These are phyloP conservation scores for Cladophialophora yegresii DNA, from an alignment of 2,329 filamentous ascomycete genomes.

Conservation along the genomic window DNA sequence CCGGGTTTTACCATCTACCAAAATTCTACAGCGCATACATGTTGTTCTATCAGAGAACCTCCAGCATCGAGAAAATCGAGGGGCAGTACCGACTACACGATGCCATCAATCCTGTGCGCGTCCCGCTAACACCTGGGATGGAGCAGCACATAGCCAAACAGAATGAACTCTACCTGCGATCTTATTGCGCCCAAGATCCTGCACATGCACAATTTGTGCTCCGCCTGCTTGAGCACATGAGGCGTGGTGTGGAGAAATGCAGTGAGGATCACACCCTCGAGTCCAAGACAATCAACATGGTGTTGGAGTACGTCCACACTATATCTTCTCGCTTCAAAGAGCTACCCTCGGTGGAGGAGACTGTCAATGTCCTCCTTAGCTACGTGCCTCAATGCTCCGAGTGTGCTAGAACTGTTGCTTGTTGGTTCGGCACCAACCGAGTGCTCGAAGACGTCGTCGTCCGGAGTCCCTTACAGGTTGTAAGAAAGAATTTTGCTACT, in stretches of 20 bases:
- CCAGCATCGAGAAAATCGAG: conserved; percentile 61
- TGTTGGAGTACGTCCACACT: conserved; percentile 69
- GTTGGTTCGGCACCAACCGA: conserved; percentile 25
- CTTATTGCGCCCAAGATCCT: conserved; percentile 77
- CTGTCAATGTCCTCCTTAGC: conserved; percentile 63
- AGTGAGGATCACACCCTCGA: conserved; percentile 53
- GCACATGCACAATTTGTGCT: conserved; percentile 68
- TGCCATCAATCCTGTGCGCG: conserved; percentile 54
- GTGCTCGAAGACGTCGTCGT: conserved; percentile 32
- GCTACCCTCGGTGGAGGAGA: conserved; percentile 60
- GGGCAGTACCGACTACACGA: conserved; percentile 48
- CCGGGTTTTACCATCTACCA: conserved; percentile 49
- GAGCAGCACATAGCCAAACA: conserved; percentile 64
- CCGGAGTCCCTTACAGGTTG: conserved; percentile 26
- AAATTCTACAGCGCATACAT: conserved; percentile 91
- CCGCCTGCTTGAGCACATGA: conserved; percentile 60
- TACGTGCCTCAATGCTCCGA: conserved; percentile 26
- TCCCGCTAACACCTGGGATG: conserved; percentile 50
- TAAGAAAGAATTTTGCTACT: conserved; percentile 30
- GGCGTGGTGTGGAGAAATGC: conserved; percentile 53
- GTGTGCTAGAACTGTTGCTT: conserved; percentile 31
- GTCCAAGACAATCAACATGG: conserved; percentile 46
- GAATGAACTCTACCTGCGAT: conserved; percentile 71
- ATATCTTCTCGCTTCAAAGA: conserved; percentile 73
- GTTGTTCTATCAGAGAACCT: conserved; percentile 89